Evolutionary conservation across 2,329 filamentous ascomycete genomes (phyloP).

Genomic region (Plenodomus biglobosus): DNA sequence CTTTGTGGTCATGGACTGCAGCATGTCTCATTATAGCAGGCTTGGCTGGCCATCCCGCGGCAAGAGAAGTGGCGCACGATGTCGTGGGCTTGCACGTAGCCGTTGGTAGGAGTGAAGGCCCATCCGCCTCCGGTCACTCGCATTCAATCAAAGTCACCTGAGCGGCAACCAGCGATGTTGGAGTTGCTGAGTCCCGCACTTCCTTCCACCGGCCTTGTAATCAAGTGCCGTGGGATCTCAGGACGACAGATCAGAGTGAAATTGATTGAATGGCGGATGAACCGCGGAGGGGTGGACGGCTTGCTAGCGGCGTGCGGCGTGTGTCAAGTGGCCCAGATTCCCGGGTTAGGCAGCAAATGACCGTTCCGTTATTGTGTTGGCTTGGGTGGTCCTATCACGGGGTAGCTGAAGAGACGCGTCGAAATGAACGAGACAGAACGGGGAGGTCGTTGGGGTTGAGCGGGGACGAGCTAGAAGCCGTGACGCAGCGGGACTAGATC

Average conservation of each 20-base stretch:
- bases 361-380: slow-evolving; percentile 10
- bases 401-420: slow-evolving; percentile 15
- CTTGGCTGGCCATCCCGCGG: slow-evolving; percentile 8
- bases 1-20: slow-evolving; percentile 2
- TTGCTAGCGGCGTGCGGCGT: slow-evolving; percentile 9
- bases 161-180: slow-evolving; percentile 6
- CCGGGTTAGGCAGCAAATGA: slow-evolving; percentile 18
- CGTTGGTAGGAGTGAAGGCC: neutral
- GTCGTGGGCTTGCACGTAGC: slow-evolving; percentile 5
- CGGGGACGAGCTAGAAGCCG: slow-evolving; percentile 8
- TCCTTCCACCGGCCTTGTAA: neutral
- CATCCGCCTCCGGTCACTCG: slow-evolving; percentile 7
- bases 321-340: slow-evolving; percentile 9
- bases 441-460: slow-evolving; percentile 10
- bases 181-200: neutral
- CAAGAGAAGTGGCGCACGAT: slow-evolving; percentile 3
- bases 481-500: slow-evolving; percentile 12
- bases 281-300: slow-evolving; percentile 7
- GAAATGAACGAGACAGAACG: slow-evolving; percentile 9
- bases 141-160: slow-evolving; percentile 17
- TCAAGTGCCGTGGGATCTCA: neutral
- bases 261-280: slow-evolving; percentile 5
- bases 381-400: slow-evolving; percentile 4
- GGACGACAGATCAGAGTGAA: neutral
- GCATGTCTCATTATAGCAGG: slow-evolving; percentile 16